These are phyloP conservation scores for Neurospora sp. DNA, from an alignment of 495 filamentous ascomycete species.

Conservation along the genomic window DNA sequence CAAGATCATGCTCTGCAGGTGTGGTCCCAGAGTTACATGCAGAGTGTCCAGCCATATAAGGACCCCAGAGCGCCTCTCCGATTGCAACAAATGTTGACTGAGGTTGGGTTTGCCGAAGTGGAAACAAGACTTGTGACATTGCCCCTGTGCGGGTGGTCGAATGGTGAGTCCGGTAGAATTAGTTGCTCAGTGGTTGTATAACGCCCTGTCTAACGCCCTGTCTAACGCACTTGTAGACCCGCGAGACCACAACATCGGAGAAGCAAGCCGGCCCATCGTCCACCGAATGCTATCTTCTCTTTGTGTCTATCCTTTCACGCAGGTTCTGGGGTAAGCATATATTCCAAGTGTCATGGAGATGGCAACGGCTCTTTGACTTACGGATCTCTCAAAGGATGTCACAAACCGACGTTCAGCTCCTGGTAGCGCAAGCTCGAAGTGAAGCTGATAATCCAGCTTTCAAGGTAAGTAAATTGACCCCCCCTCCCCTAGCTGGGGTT, in stretches of 20 bases:
- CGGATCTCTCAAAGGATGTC: constrained; percentile 38
- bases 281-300: constrained; percentile 50
- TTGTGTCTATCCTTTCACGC: constrained; percentile 51
- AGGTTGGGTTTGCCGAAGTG: constrained; percentile 65
- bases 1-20: constrained; percentile 57
- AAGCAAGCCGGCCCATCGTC: constrained; percentile 49
- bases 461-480: constrained; percentile 38
- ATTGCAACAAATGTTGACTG: constrained; percentile 49
- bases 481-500: constrained; percentile 2
- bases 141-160: constrained; percentile 67
- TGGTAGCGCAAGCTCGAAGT: constrained; percentile 54
- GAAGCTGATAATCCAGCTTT: constrained; percentile 55
- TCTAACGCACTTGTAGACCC: constrained; percentile 36
- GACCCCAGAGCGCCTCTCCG: constrained; percentile 59
- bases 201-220: neutral
- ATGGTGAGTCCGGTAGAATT: constrained; percentile 35
- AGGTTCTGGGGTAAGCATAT: constrained; percentile 27
- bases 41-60: constrained; percentile 55
- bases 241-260: constrained; percentile 52
- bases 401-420: constrained; percentile 48
- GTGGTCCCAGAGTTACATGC: constrained; percentile 62
- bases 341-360: neutral
- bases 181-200: neutral
- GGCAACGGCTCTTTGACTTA: neutral
- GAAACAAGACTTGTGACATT: constrained; percentile 58